Evolutionary conservation across 495 filamentous ascomycete genomes (phyloP).

Genomic region (Polyplosphaeria fusca): DNA sequence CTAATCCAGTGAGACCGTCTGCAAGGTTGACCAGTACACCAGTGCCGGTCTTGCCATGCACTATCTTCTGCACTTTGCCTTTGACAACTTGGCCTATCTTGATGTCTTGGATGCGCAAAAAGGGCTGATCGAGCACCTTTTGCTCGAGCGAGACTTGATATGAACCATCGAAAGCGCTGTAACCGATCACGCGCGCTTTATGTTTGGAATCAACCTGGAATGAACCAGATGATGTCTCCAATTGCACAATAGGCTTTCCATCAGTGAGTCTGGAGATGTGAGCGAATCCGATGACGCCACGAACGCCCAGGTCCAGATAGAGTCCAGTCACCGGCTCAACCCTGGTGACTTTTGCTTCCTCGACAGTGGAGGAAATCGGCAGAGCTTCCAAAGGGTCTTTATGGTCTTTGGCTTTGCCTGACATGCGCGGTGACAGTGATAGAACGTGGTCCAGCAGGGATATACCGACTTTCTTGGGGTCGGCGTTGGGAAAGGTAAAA

Average conservation of each 20-base stretch:
- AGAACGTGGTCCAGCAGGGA: slow-evolving; percentile 81
- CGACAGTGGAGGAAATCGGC: slow-evolving; percentile 70
- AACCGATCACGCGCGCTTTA: slow-evolving; percentile 76
- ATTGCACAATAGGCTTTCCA: slow-evolving; percentile 69
- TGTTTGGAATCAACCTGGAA: slow-evolving; percentile 76
- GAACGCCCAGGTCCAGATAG: slow-evolving; percentile 74
- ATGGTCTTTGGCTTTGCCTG: slow-evolving; percentile 37
- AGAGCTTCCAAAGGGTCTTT: slow-evolving; percentile 54
- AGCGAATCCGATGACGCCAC: slow-evolving; percentile 75
- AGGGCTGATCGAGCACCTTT: slow-evolving; percentile 78
- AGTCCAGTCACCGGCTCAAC: slow-evolving; percentile 75
- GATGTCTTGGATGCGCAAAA: slow-evolving; percentile 85
- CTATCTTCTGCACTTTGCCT: slow-evolving; percentile 78
- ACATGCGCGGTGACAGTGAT: slow-evolving; percentile 53
- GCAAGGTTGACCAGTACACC: slow-evolving; percentile 78
- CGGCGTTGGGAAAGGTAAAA: slow-evolving; percentile 73
- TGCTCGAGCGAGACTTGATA: slow-evolving; percentile 83
- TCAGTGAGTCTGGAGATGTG: slow-evolving; percentile 91
- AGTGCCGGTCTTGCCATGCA: slow-evolving; percentile 67
- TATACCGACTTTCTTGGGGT: slow-evolving; percentile 77
- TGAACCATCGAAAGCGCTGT: slow-evolving; percentile 79
- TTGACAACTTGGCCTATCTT: slow-evolving; percentile 75
- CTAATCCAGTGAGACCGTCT: slow-evolving; percentile 81
- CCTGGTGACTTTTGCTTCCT: slow-evolving; percentile 69
- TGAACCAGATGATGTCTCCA: slow-evolving; percentile 69